Evolutionary conservation across 1,139 yeast species (phyloP).

Genomic region (Yamadazyma atlantica): DNA sequence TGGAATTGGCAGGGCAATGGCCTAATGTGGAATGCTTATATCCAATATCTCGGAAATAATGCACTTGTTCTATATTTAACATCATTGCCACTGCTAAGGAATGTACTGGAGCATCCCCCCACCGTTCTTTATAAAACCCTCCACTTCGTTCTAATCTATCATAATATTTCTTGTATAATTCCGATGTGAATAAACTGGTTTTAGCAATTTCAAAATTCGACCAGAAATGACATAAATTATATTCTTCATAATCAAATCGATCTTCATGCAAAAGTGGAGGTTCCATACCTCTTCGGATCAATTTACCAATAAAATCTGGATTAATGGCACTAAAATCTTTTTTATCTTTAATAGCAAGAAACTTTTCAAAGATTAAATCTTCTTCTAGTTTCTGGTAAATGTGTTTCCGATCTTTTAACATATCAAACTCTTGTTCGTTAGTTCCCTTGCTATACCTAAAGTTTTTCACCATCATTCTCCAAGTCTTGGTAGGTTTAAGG

Average conservation of each 20-base stretch:
- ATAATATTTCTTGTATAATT: constrained; percentile 63
- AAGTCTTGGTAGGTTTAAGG: constrained; percentile 53
- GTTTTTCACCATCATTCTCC: constrained; percentile 54
- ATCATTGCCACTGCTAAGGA: constrained; percentile 79
- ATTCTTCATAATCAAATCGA: constrained; percentile 62
- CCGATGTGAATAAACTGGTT: constrained; percentile 67
- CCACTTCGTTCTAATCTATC: constrained; percentile 65
- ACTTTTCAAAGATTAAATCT: constrained; percentile 25
- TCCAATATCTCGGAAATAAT: constrained; percentile 89
- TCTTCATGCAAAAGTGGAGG: constrained; percentile 48
- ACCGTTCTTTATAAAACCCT: constrained; percentile 83
- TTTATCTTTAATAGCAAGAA: constrained; percentile 21
- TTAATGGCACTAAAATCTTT: constrained; percentile 24
- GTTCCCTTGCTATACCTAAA: constrained; percentile 25
- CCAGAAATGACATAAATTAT: constrained; percentile 89
- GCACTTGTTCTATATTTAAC: constrained; percentile 65
- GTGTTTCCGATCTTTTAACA: constrained; percentile 16
- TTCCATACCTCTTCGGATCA: constrained; percentile 24
- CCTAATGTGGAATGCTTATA: constrained; percentile 74
- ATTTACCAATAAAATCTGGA: constrained; percentile 21
- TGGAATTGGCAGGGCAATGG: constrained; percentile 79
- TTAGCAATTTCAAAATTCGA: constrained; percentile 90
- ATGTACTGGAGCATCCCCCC: constrained; percentile 97
- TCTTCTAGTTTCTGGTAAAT: constrained; percentile 28
- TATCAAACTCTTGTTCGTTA: constrained; percentile 21